A percentile compares a stretch with the other conserved stretches of the same genome.
These are phyloP conservation scores for Gaeumannomyces tritici DNA, from an alignment of 2,329 filamentous ascomycete species.

Conservation along the genomic window DNA sequence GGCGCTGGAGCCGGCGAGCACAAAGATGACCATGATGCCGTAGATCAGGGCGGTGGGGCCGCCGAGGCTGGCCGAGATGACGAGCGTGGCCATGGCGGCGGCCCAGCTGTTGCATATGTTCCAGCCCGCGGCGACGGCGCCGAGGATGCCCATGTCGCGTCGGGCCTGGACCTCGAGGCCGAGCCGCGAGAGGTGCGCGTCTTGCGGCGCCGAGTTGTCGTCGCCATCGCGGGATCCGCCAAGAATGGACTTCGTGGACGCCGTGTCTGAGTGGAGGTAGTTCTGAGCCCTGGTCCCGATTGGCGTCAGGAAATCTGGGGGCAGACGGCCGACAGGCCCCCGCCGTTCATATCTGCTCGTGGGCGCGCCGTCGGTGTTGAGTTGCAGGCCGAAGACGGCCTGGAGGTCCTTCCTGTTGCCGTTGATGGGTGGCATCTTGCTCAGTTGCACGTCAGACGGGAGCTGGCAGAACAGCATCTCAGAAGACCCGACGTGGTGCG, in stretches of 20 bases:
- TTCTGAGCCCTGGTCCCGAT: background rate
- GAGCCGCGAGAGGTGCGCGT: background rate
- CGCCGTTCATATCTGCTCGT: background rate
- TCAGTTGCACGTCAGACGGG: background rate
- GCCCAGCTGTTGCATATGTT: conserved; percentile 17
- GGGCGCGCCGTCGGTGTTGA: background rate
- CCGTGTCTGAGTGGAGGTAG: background rate
- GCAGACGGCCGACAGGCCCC: background rate
- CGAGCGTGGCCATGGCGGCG: conserved; percentile 12
- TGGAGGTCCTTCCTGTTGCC: background rate
- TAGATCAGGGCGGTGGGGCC: conserved; percentile 15
- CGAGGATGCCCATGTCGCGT: conserved; percentile 7
- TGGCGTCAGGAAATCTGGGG: background rate
- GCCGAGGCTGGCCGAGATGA: conserved; percentile 2
- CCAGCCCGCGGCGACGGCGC: conserved; percentile 8
- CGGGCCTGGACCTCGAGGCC: conserved; percentile 3
- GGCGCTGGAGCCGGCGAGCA: conserved; percentile 25
- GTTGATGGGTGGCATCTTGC: background rate
- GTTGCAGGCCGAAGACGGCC: background rate
- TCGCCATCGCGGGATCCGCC: too few species aligned
- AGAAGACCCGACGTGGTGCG: too few species aligned
- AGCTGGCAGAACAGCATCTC: background rate
- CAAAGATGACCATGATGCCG: conserved; percentile 17
- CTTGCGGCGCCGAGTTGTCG: background rate
- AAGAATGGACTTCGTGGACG: background rate